Conservation (phyloP, 768 basidiomycete genomes). For the Amyloporia xantha region DNA sequence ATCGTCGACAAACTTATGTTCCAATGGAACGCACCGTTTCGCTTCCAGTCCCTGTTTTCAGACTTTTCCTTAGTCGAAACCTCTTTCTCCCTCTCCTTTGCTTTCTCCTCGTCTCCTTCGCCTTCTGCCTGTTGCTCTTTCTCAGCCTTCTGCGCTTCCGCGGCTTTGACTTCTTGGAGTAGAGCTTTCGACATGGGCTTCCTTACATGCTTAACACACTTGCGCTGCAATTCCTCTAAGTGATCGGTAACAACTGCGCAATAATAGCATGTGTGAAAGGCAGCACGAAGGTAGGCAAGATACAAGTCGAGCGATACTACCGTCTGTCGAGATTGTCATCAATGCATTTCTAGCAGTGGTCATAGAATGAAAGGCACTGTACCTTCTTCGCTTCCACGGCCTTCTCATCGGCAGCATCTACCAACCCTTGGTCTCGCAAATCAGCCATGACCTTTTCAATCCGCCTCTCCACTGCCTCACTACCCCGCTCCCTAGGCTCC, state of each 20-base stretch:
- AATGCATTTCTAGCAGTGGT: slow-evolving; percentile 1
- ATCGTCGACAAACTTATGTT: slow-evolving; percentile 7
- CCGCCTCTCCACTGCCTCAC: slow-evolving; percentile 73
- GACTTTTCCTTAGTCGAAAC: slow-evolving; percentile 23
- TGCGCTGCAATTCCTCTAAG: slow-evolving; percentile 90
- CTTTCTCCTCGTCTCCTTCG: slow-evolving; percentile 27
- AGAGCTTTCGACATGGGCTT: slow-evolving; percentile 59
- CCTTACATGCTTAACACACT: slow-evolving; percentile 89
- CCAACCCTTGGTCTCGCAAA: slow-evolving; percentile 55
- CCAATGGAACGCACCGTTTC: slow-evolving; percentile 45
- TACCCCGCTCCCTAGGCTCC: slow-evolving; percentile 60
- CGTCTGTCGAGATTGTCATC: slow-evolving; percentile 41
- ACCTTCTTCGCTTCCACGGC: slow-evolving; percentile 70
- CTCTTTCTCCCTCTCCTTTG: slow-evolving; percentile 34
- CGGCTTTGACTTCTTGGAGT: slow-evolving; percentile 55
- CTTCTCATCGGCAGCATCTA: slow-evolving; percentile 58
- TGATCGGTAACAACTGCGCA: slow-evolving; percentile 91
- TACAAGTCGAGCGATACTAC: slow-evolving; percentile 86
- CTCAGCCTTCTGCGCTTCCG: slow-evolving; percentile 45
- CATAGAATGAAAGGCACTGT: slow-evolving; percentile 15
- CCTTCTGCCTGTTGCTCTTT: slow-evolving; percentile 37
- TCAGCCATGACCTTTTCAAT: slow-evolving; percentile 72
- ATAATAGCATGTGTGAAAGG: slow-evolving; percentile 96
- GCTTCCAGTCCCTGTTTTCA: slow-evolving; percentile 47
- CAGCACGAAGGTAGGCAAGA: slow-evolving; percentile 87